These are phyloP conservation scores for Beauveria bassiana DNA, from an alignment of 2,329 filamentous ascomycete species.

Conservation along the genomic window DNA sequence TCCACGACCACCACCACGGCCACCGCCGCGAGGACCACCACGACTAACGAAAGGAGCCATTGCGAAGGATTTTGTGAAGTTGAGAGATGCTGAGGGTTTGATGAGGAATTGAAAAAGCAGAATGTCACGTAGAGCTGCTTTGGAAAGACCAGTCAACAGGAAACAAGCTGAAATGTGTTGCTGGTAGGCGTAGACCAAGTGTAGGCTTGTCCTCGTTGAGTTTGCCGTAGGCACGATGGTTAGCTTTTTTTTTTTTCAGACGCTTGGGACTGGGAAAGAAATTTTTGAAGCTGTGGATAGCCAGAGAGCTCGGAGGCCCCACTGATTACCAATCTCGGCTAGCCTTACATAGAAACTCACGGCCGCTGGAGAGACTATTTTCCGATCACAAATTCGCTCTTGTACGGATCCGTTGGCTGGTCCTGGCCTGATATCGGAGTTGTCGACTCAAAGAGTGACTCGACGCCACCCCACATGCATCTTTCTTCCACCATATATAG, in stretches of 20 bases:
- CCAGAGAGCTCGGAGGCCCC: constrained; percentile 13
- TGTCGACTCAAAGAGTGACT: neutral
- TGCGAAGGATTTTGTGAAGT: neutral
- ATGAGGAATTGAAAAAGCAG: constrained; percentile 16
- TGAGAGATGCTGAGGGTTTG: neutral
- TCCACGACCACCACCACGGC: constrained; percentile 23
- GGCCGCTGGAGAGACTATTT: constrained; percentile 1
- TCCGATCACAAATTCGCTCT: constrained; percentile 1
- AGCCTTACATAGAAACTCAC: neutral
- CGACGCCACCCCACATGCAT: constrained; percentile 5
- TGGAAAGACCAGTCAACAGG: neutral
- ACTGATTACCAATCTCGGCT: constrained; percentile 5
- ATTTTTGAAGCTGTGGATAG: constrained; percentile 30
- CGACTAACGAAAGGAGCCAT: constrained; percentile 21
- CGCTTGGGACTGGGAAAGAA: constrained; percentile 21
- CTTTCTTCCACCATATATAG: constrained; percentile 6
- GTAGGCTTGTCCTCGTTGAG: constrained; percentile 9
- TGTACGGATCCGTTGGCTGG: neutral
- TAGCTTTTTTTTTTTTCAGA: constrained; percentile 12
- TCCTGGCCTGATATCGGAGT: constrained; percentile 4
- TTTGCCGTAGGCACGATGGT: constrained; percentile 22
- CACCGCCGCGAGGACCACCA: constrained; percentile 20
- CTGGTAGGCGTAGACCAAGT: constrained; percentile 6
- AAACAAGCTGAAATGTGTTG: constrained; percentile 4
- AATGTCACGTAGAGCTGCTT: constrained; percentile 13